These are phyloP conservation scores for Sugiyamaella lignohabitans DNA, from an alignment of 805 yeast species.

Conservation along the genomic window DNA sequence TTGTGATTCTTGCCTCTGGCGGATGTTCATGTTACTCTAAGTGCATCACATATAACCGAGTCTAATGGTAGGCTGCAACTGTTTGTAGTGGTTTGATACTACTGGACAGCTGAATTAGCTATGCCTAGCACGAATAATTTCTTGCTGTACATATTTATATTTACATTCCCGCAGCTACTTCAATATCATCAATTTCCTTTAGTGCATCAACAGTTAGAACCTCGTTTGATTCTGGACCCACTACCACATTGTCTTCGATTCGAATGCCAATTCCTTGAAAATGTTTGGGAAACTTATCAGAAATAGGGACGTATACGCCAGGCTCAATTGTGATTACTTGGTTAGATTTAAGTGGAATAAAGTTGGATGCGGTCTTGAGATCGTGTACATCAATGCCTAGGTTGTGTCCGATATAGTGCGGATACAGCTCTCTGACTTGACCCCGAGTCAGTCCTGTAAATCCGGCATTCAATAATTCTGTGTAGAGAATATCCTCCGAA, in stretches of 20 bases:
- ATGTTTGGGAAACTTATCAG: slow-evolving; percentile 62
- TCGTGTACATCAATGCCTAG: slow-evolving; percentile 75
- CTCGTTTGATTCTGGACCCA: slow-evolving; percentile 49
- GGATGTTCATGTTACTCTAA: too few species aligned
- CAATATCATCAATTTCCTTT: slow-evolving; percentile 81
- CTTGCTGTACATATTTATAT: too few species aligned
- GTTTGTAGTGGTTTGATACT: too few species aligned
- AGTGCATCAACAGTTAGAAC: slow-evolving; percentile 75
- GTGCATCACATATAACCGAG: too few species aligned
- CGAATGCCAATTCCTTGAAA: slow-evolving; percentile 89
- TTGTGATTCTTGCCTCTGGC: too few species aligned
- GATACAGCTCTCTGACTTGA: slow-evolving; percentile 50
- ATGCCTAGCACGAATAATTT: too few species aligned
- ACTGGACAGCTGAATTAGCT: too few species aligned
- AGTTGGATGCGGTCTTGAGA: slow-evolving; percentile 39
- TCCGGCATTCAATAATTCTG: slow-evolving; percentile 69
- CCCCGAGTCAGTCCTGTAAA: slow-evolving; percentile 35
- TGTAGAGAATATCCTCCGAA: slow-evolving; percentile 52
- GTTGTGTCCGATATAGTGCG: slow-evolving; percentile 95
- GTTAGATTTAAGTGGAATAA: slow-evolving; percentile 48
- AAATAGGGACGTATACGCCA: slow-evolving; percentile 81
- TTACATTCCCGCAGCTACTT: slow-evolving; percentile 25
- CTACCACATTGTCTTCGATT: slow-evolving; percentile 90
- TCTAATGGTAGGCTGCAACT: too few species aligned
- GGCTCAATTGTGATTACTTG: slow-evolving; percentile 95